Evolutionary conservation across 2,329 filamentous ascomycete genomes (phyloP), one percentile per base, ranked within the genome.

Genomic region (Chalaropsis thielavioides): DNA sequence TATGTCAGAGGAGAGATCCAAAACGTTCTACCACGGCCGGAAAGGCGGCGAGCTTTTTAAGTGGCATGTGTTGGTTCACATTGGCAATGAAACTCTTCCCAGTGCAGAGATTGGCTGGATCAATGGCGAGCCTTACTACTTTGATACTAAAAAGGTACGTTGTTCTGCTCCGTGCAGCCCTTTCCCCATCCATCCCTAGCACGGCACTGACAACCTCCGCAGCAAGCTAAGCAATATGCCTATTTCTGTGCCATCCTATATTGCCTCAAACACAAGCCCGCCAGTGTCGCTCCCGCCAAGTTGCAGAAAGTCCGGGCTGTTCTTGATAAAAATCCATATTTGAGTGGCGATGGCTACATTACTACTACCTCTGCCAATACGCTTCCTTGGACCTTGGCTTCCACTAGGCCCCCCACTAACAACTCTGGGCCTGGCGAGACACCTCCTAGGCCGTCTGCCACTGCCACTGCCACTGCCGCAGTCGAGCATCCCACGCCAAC

Each of bases 191-290:
- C 61, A 19, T 7, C 41, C 41, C 38, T 5, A 4, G 17, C 31
- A 38, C 2, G n/a, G 27, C 22, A 65, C 35, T 63, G 35, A 58
- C n/a, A 19, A 15, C 43, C 38, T 24, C 43, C 11, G 19, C 60
- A 76, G 73, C 71, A 78, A 43, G 80, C 82, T 27, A 83, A 80
- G 71, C 74, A 78, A 67, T 81, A 78, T 68, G 81, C 81, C 0
- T 80, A 81, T 24, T 77, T 76, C 68, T 75, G 74, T 13, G 80
- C 80, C 27, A 68, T 78, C 24, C 71, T 75, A 7, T 80, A 75
- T 73, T 62, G 0, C 15, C 10, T 62, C 2, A 35, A 51, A 15
- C 10, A 51, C 3, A 35, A 38, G 2, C 6, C 11, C 3, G 7
- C n/a, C 24, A 10, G 5, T 2, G 22, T 46, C 13, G 15, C 13